Percentiles rank a stretch among this genome's conserved stretches.
Evolutionary conservation across 176 grass and related monocot species (phyloP).

Genomic region (Neostapfia colusana): DNA sequence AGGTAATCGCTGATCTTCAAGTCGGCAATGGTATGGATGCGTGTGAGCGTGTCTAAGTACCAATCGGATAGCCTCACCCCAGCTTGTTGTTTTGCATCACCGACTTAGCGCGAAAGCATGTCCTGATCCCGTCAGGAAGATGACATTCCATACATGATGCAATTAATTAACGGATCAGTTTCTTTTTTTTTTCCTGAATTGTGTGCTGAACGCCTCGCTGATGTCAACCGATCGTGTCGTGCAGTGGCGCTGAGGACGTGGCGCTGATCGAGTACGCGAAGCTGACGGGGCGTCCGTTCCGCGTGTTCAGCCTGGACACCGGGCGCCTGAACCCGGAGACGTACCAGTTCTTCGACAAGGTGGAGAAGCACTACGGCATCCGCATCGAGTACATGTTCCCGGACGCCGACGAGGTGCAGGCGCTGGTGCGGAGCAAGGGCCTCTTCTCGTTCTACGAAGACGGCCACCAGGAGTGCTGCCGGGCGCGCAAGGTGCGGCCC

Average conservation of each 20-base stretch:
- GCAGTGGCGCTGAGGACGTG: conserved; percentile 88
- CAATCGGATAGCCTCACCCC: background rate
- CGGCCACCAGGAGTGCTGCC: conserved; percentile 97
- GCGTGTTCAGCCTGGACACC: conserved; percentile 93
- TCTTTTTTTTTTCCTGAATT: background rate
- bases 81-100: background rate
- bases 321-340: conserved; percentile 90
- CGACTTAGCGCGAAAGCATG: background rate
- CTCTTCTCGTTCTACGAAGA: conserved; percentile 99
- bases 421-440: conserved; percentile 78
- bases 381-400: conserved; percentile 97
- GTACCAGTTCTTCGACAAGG: conserved; percentile 74
- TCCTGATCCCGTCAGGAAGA: background rate
- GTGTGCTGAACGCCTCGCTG: background rate
- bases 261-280: conserved; percentile 92
- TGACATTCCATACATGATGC: background rate
- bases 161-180: background rate
- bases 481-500: conserved; percentile 84
- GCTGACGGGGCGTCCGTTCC: conserved; percentile 71
- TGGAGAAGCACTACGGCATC: conserved; percentile 93
- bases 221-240: background rate
- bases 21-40: background rate
- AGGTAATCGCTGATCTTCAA: background rate
- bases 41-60: background rate
- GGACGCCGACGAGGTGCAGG: conserved; percentile 76